A percentile compares a stretch with the other conserved stretches of the same genome.
phyloP scores from a whole-genome alignment of 371 early-diverging fungal genomes.

The Mortierella sp. region DNA sequence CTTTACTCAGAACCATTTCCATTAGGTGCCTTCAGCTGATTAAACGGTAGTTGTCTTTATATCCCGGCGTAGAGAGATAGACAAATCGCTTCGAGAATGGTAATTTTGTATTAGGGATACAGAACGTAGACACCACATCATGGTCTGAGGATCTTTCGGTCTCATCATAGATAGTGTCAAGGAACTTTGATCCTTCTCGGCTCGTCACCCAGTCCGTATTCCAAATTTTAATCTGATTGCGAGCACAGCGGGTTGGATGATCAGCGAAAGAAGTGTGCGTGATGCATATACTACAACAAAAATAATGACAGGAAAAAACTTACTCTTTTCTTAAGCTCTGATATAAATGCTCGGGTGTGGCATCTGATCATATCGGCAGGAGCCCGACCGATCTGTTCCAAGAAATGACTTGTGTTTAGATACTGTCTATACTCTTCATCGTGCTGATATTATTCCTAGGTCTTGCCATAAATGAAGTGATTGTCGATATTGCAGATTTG shows the following conservation, averaged over 20 bases:
- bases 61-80: constrained; percentile 2
- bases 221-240: constrained; percentile 4
- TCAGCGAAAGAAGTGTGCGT: background rate
- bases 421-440: background rate
- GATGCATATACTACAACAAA: no score
- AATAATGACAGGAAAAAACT: background rate
- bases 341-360: constrained; percentile 12
- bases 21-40: background rate
- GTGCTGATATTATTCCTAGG: background rate
- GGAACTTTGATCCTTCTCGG: background rate
- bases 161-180: background rate
- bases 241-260: background rate
- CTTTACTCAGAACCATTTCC: background rate
- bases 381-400: constrained; percentile 4
- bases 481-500: background rate
- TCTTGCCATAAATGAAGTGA: background rate
- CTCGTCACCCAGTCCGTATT: constrained; percentile 4
- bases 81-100: constrained; percentile 1
- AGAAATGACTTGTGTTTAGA: background rate
- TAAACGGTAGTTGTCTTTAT: constrained; percentile 4
- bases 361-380: constrained; percentile 6
- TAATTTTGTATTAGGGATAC: constrained; percentile 2
- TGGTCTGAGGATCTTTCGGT: background rate
- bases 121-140: constrained; percentile 3
- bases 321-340: constrained; percentile 11